phyloP scores from a whole-genome alignment of 1,284 basidiomycete species.

The Sporisorium reilianum region DNA sequence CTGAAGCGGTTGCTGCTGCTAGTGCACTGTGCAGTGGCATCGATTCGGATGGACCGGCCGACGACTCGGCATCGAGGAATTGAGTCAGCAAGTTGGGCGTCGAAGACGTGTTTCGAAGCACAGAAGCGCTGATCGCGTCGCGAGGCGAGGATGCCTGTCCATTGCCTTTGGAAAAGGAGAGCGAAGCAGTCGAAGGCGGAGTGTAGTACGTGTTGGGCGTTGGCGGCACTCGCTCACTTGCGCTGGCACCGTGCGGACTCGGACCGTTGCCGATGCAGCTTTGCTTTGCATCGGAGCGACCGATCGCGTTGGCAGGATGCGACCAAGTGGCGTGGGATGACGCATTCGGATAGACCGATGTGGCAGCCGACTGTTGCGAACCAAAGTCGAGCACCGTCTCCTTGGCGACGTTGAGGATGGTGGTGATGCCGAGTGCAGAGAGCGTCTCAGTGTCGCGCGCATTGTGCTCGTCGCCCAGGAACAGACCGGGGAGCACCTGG shows the following conservation, averaged over 20 bases:
- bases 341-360: constrained; percentile 9
- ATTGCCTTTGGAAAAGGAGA: constrained; percentile 4
- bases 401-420: constrained; percentile 94
- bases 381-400: constrained; percentile 58
- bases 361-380: constrained; percentile 8
- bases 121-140: constrained; percentile 31
- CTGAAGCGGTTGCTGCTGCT: neutral
- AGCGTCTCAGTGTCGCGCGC: constrained; percentile 82
- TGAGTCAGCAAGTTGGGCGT: constrained; percentile 59
- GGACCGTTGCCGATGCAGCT: neutral
- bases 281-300: neutral
- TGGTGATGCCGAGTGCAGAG: constrained; percentile 79
- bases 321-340: constrained; percentile 19
- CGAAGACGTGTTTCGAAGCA: constrained; percentile 58
- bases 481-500: constrained; percentile 88
- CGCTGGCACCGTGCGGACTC: constrained; percentile 2
- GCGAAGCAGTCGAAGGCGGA: constrained; percentile 36
- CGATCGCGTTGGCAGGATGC: constrained; percentile 7
- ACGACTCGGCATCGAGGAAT: constrained; percentile 22
- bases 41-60: constrained; percentile 6
- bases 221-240: constrained; percentile 12
- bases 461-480: constrained; percentile 93
- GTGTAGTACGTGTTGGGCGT: constrained; percentile 42
- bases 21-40: neutral
- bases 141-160: constrained; percentile 26